Evolutionary conservation across 1,284 basidiomycete species (phyloP).

Genomic region (Ganoderma lingzhi): DNA sequence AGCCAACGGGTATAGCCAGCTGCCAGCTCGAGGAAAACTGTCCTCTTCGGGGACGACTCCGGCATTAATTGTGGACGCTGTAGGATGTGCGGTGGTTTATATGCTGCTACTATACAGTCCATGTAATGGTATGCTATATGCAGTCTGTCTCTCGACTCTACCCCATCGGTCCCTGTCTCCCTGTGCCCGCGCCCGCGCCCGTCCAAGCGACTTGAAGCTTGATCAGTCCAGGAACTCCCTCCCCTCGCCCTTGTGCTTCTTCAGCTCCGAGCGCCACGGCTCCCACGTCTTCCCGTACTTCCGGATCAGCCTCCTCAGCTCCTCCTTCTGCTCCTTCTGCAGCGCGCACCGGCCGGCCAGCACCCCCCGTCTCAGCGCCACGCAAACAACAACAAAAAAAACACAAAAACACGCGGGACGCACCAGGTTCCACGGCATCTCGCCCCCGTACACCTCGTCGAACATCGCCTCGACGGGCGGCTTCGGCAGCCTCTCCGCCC

Average conservation of each 20-base stretch:
- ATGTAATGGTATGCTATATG: not conserved
- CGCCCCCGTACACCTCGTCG: slow-evolving; percentile 87
- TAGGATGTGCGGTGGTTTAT: not conserved
- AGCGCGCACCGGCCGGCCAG: too few species aligned
- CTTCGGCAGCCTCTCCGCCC: slow-evolving; percentile 78
- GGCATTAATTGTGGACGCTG: not conserved
- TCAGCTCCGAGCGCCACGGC: slow-evolving; percentile 85
- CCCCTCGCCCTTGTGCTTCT: slow-evolving; percentile 83
- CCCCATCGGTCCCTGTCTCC: not conserved
- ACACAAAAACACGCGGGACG: slow-evolving; percentile 44
- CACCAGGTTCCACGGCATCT: slow-evolving; percentile 87
- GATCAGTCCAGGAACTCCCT: slow-evolving; percentile 54
- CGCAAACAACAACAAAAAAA: slow-evolving; percentile 6
- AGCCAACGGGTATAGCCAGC: not conserved
- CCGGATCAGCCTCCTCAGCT: slow-evolving; percentile 75
- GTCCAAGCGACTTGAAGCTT: slow-evolving; percentile 6
- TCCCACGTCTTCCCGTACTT: slow-evolving; percentile 89
- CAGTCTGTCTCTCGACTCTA: not conserved
- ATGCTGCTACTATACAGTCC: slow-evolving; percentile 2
- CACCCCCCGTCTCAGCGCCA: slow-evolving; percentile 3
- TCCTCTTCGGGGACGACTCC: too few species aligned
- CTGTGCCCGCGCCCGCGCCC: not conserved
- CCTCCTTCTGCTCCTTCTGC: slow-evolving; percentile 87
- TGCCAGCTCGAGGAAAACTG: not conserved
- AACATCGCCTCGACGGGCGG: slow-evolving; percentile 84